Evolutionary conservation across 306 rosid species (phyloP), one percentile per base, ranked within the genome.

Genomic region (Sicyos edulis): DNA sequence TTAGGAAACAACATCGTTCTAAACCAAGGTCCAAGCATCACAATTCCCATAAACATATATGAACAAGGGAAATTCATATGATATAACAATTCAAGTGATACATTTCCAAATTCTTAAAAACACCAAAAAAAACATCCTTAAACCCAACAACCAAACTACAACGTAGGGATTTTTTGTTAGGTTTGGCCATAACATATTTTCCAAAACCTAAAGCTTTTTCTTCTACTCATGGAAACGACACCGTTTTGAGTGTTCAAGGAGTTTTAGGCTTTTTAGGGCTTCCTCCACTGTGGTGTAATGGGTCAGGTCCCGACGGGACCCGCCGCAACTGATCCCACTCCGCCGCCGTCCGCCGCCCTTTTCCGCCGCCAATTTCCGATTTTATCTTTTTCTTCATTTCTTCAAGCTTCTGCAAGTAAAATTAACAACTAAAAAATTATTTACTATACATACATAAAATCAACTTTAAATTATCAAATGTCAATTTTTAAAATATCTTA

Each of bases 221-320:
- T 12, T 58, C 64, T 54, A 19, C 14, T 8, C 42, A 6, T 16
- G 12, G n/a, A 14, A 1, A 59, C 65, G 65, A 24, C 65, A 59
- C 3, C 42, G 65, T 62, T 62, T 62, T 26, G 17, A 7, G 29
- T 32, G 53, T 20, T 55, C 22, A 67, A 20, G 72, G 72, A 67
- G 72, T 47, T 67, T 54, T 20, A 14, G 72, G 72, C 54, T 67
- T 67, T 6, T 67, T 67, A 2, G 54, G 72, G 37, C 19, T 67
- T 45, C 54, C 72, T 2, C 72, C 72, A 22, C 47, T 67, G 10
- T 67, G 72, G 34, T 67, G 72, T 9, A 67, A 67, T 20, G 72
- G 72, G 72, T 67, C 72, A 22, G 72, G 72, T 2, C 72, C 72
- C 7, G 72, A 67, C 34, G 72, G 72, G 12, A 67, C 72, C 54